Conservation (phyloP, 257 asterid genomes). For the Solanum clarkiae region DNA sequence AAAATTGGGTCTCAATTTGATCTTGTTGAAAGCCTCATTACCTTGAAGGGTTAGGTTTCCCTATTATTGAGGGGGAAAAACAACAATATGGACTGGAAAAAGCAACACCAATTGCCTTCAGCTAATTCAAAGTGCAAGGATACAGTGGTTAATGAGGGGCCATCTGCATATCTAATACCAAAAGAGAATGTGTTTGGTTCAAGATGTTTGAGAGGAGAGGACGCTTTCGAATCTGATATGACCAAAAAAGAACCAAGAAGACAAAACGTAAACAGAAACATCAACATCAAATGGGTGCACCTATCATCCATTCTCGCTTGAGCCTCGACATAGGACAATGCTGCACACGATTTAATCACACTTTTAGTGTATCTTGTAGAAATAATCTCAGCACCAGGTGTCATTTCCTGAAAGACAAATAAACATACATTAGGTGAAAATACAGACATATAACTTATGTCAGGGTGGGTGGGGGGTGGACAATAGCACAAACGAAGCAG, state of each 20-base stretch:
- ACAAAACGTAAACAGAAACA: neutral
- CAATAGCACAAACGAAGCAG: neutral
- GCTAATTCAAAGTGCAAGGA: neutral
- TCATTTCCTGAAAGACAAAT: slow-evolving; percentile 66
- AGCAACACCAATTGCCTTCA: neutral
- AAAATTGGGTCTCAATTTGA: neutral
- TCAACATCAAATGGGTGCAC: slow-evolving; percentile 19
- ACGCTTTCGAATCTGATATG: neutral
- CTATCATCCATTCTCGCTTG: slow-evolving; percentile 99
- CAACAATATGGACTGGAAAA: neutral
- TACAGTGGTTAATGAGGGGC: neutral
- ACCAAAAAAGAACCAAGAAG: neutral
- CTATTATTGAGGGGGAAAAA: neutral
- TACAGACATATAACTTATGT: neutral
- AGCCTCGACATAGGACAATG: slow-evolving; percentile 95
- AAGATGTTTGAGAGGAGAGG: neutral
- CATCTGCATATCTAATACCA: neutral
- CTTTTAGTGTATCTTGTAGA: slow-evolving; percentile 83
- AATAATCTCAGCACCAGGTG: slow-evolving; percentile 81
- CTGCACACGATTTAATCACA: slow-evolving; percentile 84
- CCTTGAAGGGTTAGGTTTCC: neutral
- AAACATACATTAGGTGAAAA: neutral
- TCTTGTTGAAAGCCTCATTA: neutral
- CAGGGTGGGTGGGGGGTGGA: neutral
- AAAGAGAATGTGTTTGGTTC: neutral